A percentile compares a stretch with the other conserved stretches of the same genome.
Evolutionary conservation across 2,329 filamentous ascomycete species (phyloP).

Genomic region (Ophiostoma novo-ulmi): DNA sequence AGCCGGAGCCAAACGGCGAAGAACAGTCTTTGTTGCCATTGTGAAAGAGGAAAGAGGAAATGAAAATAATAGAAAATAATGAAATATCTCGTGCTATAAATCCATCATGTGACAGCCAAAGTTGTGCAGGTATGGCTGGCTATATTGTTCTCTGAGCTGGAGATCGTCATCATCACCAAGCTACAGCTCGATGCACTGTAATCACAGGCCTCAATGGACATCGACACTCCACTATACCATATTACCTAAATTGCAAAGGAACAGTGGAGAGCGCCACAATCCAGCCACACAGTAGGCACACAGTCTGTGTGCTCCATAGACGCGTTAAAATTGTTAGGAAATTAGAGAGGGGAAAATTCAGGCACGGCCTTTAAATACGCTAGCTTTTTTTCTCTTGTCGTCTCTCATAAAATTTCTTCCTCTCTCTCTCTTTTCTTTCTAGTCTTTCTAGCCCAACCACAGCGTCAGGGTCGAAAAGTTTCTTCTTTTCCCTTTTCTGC

Average conservation of each 20-base stretch:
- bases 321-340: not conserved
- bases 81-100: not conserved
- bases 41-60: not conserved
- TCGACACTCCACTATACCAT: not conserved
- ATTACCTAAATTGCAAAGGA: not conserved
- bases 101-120: not conserved
- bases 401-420: slow-evolving; percentile 10
- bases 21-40: not conserved
- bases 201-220: not conserved
- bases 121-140: not conserved
- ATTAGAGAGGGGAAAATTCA: not conserved
- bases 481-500: slow-evolving; percentile 15
- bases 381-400: slow-evolving; percentile 5
- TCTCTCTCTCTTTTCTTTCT: slow-evolving; percentile 16
- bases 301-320: not conserved
- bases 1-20: not conserved
- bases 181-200: slow-evolving; percentile 5
- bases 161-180: not conserved
- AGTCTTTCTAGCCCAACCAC: not conserved
- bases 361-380: slow-evolving; percentile 11
- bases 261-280: slow-evolving; percentile 8
- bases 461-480: not conserved
- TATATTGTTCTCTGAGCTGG: not conserved
- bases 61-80: not conserved
- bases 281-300: slow-evolving; percentile 13